phyloP scores from a whole-genome alignment of 192 early-diverging fungal species.

The Gaertneriomyces sp. region DNA sequence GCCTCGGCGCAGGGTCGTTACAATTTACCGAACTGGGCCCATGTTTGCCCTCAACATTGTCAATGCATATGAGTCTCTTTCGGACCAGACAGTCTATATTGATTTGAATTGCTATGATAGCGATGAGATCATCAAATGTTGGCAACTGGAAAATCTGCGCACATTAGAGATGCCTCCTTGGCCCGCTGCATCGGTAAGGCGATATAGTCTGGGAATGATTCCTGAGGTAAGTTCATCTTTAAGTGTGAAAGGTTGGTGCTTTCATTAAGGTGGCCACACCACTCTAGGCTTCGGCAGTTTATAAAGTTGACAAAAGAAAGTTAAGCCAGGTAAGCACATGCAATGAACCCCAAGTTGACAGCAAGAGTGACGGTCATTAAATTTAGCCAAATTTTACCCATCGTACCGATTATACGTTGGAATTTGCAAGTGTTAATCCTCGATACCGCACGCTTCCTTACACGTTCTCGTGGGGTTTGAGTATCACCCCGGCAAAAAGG shows the following conservation, averaged over 20 bases:
- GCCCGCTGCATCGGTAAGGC: constrained; percentile 22
- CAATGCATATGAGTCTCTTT: constrained; percentile 23
- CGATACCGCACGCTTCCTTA: background rate
- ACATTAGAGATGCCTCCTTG: constrained; percentile 27
- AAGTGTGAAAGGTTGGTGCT: background rate
- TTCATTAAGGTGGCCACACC: background rate
- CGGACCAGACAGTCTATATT: constrained; percentile 15
- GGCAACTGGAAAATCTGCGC: constrained; percentile 21
- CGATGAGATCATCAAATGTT: constrained; percentile 26
- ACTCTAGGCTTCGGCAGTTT: constrained; percentile 17
- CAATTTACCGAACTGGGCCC: constrained; percentile 19
- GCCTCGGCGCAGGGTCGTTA: constrained; percentile 20
- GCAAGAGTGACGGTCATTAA: background rate
- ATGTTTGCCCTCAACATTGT: constrained; percentile 23
- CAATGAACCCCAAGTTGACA: background rate
- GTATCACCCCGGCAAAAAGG: constrained; percentile 18
- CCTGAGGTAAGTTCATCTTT: constrained; percentile 19
- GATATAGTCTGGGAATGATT: constrained; percentile 21
- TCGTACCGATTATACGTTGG: constrained; percentile 30
- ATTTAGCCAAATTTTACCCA: constrained; percentile 21
- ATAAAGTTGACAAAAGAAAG: constrained; percentile 24
- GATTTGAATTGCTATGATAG: constrained; percentile 28
- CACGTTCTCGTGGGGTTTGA: constrained; percentile 32
- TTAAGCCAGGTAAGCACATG: constrained; percentile 11
- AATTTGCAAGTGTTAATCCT: constrained; percentile 25